Conservation (phyloP, 1,284 basidiomycete genomes). For the Testicularia cyperi region DNA sequence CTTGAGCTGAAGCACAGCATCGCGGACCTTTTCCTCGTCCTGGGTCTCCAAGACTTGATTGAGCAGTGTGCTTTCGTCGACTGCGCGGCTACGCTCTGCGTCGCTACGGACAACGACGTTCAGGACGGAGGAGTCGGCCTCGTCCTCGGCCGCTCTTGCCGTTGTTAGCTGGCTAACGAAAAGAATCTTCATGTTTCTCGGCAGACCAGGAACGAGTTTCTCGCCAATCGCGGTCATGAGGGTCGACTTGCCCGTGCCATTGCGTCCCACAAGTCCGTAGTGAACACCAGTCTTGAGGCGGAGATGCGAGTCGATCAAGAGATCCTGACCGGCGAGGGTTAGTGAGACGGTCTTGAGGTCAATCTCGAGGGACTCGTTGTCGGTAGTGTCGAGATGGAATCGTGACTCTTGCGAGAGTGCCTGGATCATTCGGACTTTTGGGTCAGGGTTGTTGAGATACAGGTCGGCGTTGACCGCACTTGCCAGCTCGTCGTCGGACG, state of each 20-base stretch:
- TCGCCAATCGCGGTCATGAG: conserved; percentile 63
- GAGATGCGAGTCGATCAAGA: conserved; percentile 66
- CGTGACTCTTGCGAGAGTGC: conserved; percentile 62
- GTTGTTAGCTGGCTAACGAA: conserved; percentile 65
- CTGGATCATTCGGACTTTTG: conserved; percentile 34
- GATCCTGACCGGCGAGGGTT: conserved; percentile 64
- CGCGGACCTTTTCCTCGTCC: conserved; percentile 32
- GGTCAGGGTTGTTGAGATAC: conserved; percentile 15
- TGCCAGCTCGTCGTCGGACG: conserved; percentile 5
- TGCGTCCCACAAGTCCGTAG: conserved; percentile 67
- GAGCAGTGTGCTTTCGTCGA: conserved; percentile 54
- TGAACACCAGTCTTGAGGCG: conserved; percentile 65
- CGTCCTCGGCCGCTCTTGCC: conserved; percentile 11
- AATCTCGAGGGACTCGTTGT: conserved; percentile 62
- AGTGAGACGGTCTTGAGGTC: conserved; percentile 65
- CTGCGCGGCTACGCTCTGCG: conserved; percentile 41
- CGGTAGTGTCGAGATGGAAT: conserved; percentile 64
- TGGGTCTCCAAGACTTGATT: conserved; percentile 55
- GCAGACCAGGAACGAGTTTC: conserved; percentile 65
- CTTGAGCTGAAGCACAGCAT: conserved; percentile 46
- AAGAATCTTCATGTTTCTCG: conserved; percentile 65
- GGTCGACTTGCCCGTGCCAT: conserved; percentile 67
- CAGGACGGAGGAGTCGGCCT: conserved; percentile 40
- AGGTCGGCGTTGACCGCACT: conserved; percentile 3
- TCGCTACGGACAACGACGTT: conserved; percentile 62